phyloP scores from a whole-genome alignment of 805 yeast genomes.

The Ogataea methylovora region DNA sequence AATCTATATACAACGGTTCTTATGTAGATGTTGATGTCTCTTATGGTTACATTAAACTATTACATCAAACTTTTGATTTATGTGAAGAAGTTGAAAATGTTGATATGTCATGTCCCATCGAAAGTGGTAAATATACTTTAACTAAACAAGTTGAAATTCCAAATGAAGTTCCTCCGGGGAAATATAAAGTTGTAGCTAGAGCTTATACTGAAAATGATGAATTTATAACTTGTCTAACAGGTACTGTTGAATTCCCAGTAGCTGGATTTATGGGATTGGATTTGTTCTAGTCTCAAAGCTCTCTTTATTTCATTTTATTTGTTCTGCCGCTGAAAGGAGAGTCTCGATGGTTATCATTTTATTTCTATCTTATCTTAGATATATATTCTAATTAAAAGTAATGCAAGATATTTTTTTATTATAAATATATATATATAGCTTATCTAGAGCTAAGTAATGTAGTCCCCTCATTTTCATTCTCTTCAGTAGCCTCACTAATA shows the following conservation, averaged over 20 bases:
- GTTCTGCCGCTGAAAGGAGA: too few species aligned
- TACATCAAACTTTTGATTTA: slow-evolving; percentile 86
- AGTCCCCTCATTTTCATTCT: background rate
- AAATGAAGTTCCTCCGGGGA: slow-evolving; percentile 91
- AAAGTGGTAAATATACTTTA: slow-evolving; percentile 59
- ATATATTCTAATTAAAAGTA: too few species aligned
- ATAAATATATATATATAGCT: too few species aligned
- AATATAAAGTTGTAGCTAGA: slow-evolving; percentile 76
- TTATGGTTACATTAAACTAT: slow-evolving; percentile 82
- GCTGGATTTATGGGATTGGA: background rate
- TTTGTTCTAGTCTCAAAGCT: too few species aligned
- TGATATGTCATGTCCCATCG: slow-evolving; percentile 78
- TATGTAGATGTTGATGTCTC: slow-evolving; percentile 92
- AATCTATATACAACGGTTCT: slow-evolving; percentile 70
- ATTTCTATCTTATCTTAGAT: too few species aligned
- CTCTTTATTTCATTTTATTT: too few species aligned
- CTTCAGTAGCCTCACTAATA: background rate
- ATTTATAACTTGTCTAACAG: slow-evolving; percentile 77
- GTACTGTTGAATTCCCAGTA: slow-evolving; percentile 51
- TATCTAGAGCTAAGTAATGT: background rate
- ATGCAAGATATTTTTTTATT: too few species aligned
- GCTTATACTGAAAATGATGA: slow-evolving; percentile 84
- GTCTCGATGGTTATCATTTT: too few species aligned
- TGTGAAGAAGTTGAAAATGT: slow-evolving; percentile 84
- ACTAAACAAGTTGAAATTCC: slow-evolving; percentile 79